Evolutionary conservation across 2,329 filamentous ascomycete genomes (phyloP).

Genomic region (Parastagonospora avenae): DNA sequence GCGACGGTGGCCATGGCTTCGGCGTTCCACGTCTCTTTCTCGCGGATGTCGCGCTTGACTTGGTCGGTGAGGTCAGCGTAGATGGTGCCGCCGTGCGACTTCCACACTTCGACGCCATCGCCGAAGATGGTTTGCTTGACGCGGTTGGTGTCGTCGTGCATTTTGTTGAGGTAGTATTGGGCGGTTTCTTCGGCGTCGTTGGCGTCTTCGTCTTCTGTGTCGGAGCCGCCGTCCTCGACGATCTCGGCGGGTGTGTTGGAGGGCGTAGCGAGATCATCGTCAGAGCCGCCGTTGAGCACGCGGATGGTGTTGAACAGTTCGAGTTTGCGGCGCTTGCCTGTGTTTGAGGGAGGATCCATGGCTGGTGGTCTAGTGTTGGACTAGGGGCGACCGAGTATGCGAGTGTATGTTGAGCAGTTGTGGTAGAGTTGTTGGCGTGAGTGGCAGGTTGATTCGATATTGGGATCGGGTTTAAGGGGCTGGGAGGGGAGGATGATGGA

Average conservation of each 20-base stretch:
- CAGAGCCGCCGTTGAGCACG: constrained; percentile 6
- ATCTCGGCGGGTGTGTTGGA: background rate
- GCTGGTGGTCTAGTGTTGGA: background rate
- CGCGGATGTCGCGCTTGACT: constrained; percentile 5
- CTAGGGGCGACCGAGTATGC: too few relatives aligned
- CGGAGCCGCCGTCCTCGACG: constrained; percentile 2
- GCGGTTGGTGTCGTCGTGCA: constrained; percentile 9
- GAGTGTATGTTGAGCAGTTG: too few relatives aligned
- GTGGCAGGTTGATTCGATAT: too few relatives aligned
- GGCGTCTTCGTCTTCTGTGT: constrained; percentile 15
- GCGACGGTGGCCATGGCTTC: background rate
- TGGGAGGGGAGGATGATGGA: too few relatives aligned
- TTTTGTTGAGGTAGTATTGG: constrained; percentile 10
- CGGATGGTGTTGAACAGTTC: constrained; percentile 1
- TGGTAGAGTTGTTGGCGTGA: too few relatives aligned
- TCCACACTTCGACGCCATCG: constrained; percentile 11
- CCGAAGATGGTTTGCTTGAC: constrained; percentile 11
- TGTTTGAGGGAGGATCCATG: background rate
- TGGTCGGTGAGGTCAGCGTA: constrained; percentile 11
- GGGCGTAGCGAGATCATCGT: constrained; percentile 1
- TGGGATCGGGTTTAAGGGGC: too few relatives aligned
- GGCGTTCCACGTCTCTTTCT: constrained; percentile 4
- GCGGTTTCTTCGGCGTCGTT: background rate
- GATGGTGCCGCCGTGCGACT: constrained; percentile 6
- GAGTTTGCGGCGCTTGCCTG: background rate